Evolutionary conservation across 1,139 yeast genomes (phyloP).

Genomic region (Protomyces lactucae-debilis): DNA sequence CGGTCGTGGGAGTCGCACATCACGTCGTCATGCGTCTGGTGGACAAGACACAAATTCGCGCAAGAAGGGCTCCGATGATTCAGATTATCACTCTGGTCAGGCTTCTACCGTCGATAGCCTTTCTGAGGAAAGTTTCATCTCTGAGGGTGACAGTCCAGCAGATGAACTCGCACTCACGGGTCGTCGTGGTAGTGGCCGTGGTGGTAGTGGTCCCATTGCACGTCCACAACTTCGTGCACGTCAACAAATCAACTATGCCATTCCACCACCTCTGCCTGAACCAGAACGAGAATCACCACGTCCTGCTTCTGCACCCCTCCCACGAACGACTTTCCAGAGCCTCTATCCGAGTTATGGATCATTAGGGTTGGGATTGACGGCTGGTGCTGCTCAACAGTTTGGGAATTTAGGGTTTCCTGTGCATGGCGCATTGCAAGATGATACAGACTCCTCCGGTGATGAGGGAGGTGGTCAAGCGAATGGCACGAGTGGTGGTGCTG

Average conservation of each 20-base stretch:
- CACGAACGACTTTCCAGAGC: constrained; percentile 10
- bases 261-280: constrained; percentile 27
- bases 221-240: constrained; percentile 21
- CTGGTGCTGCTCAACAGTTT: background rate
- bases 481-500: constrained; percentile 2
- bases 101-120: background rate
- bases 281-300: constrained; percentile 3
- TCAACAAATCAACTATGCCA: constrained; percentile 25
- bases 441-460: constrained; percentile 18
- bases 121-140: background rate
- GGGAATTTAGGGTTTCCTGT: constrained; percentile 16
- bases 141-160: background rate
- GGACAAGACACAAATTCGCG: background rate
- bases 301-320: background rate
- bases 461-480: constrained; percentile 8
- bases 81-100: background rate
- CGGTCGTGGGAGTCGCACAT: background rate
- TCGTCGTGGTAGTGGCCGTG: background rate
- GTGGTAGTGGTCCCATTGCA: background rate
- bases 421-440: constrained; percentile 5
- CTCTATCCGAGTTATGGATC: constrained; percentile 16
- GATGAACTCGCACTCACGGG: background rate
- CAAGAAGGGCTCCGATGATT: background rate
- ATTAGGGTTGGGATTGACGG: constrained; percentile 14
- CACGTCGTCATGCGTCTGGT: background rate